phyloP scores from a whole-genome alignment of 768 basidiomycete species.

The Mycena albidolilacea region DNA sequence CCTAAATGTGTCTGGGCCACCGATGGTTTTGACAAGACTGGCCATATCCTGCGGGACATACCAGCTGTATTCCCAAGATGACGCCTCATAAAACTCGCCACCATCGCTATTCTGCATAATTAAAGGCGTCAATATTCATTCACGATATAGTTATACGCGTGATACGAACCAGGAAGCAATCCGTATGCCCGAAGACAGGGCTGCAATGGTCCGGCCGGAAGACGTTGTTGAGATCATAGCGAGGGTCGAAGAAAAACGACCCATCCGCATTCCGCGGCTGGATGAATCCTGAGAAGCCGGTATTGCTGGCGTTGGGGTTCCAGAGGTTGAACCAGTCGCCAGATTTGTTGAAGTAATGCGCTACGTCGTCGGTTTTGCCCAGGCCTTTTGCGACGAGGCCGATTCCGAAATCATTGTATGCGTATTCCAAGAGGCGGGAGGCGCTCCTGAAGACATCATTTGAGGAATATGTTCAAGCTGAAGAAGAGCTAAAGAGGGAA shows the following conservation, averaged over 20 bases:
- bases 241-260: conserved; percentile 38
- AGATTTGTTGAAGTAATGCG: conserved; percentile 32
- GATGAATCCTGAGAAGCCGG: conserved; percentile 36
- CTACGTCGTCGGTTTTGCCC: conserved; percentile 24
- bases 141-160: background rate
- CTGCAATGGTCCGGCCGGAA: conserved; percentile 41
- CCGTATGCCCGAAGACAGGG: conserved; percentile 33
- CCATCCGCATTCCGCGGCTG: conserved; percentile 36
- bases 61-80: conserved; percentile 39
- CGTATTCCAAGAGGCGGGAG: conserved; percentile 37
- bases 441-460: conserved; percentile 30
- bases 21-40: conserved; percentile 28
- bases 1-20: conserved; percentile 35
- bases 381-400: conserved; percentile 36
- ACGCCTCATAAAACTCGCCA: conserved; percentile 40
- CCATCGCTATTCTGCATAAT: conserved; percentile 20
- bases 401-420: conserved; percentile 40
- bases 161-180: conserved; percentile 35
- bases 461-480: background rate
- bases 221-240: conserved; percentile 32
- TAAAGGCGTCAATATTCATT: background rate
- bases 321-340: conserved; percentile 40
- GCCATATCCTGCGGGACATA: conserved; percentile 40
- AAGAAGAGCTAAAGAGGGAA: background rate
- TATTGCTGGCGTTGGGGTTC: conserved; percentile 36